Evolutionary conservation across 805 yeast genomes (phyloP).

Genomic region (Teunomyces pallodes): DNA sequence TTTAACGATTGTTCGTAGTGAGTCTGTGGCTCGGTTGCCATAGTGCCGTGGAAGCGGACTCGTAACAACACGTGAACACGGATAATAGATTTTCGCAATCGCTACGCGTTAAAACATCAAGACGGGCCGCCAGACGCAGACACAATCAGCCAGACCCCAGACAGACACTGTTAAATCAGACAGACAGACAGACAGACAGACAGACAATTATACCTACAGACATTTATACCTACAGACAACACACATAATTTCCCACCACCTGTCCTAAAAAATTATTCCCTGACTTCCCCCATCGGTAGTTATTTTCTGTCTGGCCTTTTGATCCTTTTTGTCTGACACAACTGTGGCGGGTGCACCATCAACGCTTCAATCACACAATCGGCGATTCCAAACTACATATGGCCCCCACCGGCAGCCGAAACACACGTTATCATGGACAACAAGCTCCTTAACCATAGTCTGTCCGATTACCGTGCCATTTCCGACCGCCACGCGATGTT

Average conservation of each 20-base stretch:
- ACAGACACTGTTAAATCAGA: background rate
- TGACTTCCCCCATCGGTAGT: too few species aligned
- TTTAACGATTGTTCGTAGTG: too few species aligned
- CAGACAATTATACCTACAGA: too few species aligned
- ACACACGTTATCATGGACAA: background rate
- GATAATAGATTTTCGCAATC: conserved; percentile 2
- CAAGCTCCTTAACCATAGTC: background rate
- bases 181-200: background rate
- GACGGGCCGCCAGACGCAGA: background rate
- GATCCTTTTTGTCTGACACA: background rate
- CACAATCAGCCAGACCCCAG: background rate
- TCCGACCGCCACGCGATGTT: conserved; percentile 9
- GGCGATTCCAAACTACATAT: background rate
- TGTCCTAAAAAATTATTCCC: too few species aligned
- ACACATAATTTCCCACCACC: too few species aligned
- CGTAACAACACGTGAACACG: conserved; percentile 3
- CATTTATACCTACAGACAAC: too few species aligned
- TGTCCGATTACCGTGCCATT: background rate
- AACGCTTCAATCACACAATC: background rate
- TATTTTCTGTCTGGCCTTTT: background rate
- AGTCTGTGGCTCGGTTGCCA: too few species aligned
- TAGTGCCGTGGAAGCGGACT: background rate
- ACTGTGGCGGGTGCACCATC: conserved; percentile 1
- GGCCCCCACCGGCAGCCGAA: background rate
- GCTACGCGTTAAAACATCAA: background rate